Percentiles rank a stretch among this genome's conserved stretches.
Conservation (phyloP, 164 flowering plant genomes). For the Stephania japonica region DNA sequence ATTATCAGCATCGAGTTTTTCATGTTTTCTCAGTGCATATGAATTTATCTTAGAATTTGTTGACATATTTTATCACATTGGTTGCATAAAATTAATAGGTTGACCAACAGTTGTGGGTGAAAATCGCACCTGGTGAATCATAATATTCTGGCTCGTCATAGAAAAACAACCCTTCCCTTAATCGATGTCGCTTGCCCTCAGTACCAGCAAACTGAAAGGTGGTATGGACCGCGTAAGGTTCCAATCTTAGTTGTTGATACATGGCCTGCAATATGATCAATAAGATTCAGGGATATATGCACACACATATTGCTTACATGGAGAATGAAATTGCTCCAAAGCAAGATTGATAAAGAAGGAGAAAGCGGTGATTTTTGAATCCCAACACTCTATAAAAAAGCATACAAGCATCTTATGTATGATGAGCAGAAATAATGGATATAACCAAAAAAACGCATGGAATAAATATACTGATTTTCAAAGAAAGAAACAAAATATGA, state of each 20-base stretch:
- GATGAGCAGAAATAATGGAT: neutral
- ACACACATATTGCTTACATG: neutral
- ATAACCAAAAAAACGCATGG: neutral
- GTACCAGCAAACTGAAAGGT: slow-evolving; percentile 97
- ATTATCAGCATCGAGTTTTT: no score
- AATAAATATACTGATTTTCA: neutral
- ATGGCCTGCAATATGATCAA: slow-evolving; percentile 46
- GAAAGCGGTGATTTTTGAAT: neutral
- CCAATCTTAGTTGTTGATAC: slow-evolving; percentile 82
- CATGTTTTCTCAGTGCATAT: no score
- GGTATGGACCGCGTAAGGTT: slow-evolving; percentile 97
- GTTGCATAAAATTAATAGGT: no score
- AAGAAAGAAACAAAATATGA: neutral
- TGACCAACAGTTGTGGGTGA: neutral
- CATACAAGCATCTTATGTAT: neutral
- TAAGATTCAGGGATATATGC: neutral
- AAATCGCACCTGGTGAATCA: slow-evolving; percentile 64
- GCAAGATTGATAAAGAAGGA: neutral
- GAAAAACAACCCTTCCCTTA: slow-evolving; percentile 87
- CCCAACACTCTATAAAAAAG: neutral
- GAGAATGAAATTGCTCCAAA: neutral
- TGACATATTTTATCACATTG: no score
- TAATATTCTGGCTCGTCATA: slow-evolving; percentile 96
- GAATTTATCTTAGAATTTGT: no score
- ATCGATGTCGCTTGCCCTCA: slow-evolving; percentile 90